Base-by-base conservation (phyloP, 2,329 filamentous ascomycete genomes). In the Rasamsonia emersonii region DNA sequence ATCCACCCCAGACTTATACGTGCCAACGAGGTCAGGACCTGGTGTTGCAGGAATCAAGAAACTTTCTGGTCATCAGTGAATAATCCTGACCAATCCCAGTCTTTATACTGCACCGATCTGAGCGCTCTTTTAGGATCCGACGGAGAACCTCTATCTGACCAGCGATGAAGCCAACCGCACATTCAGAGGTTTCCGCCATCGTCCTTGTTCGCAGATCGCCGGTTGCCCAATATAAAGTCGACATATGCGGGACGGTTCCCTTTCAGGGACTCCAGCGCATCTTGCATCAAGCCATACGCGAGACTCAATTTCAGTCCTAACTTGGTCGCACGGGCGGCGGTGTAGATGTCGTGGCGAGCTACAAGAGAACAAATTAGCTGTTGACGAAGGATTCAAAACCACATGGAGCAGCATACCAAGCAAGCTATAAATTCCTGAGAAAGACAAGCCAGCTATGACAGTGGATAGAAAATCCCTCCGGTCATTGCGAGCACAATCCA, bases 351-450 rank as follows among this genome's bases (percentile, higher is more conserved):
- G 48, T 95, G 84, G 24, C 79, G 73, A 65, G 88, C 83, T 89
- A 54, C 19, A 39, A 28, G 16, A 32, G 29, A 23, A 28, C 11
- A 21, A 5, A 26, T 27, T 9, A 36, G 39, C 24, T 34, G 31
- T 42, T 31, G 46, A 31, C 33, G 16, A 20, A 30, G 21, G 17
- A n/a, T 28, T 14, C 8, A 15, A 17, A 5, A 3, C 20, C 8
- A 11, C 18, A 10, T 21, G 9, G 10, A 3, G 26, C 9, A 35
- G 67, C 79, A 54, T 70, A 88, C 86, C 83, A 75, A 83, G 82
- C 37, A 86, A 64, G 54, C 86, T 93, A 67, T 94, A 95, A 6
- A 78, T 70, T 2, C 89, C 89, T 1, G 88, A 85, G 20, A 91
- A 80, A 0, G 82, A 82, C 55, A 94, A 65, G 28, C 84, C 88